Base-by-base conservation (phyloP, 2,329 filamentous ascomycete genomes). In the Podosphaera xanthii region DNA sequence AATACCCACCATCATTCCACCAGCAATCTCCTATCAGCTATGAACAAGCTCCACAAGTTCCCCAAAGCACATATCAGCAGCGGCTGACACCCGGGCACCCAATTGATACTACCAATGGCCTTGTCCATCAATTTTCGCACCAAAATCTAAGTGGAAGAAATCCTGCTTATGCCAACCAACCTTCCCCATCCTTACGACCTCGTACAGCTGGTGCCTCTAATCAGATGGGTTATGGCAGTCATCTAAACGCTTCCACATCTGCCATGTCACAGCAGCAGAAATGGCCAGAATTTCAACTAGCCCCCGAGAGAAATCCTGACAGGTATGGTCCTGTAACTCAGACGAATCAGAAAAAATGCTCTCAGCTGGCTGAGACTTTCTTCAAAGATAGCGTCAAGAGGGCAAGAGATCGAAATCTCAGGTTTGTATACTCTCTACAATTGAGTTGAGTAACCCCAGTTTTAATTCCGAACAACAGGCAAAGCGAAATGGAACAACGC, bases 311-410 rank as follows among this genome's bases (percentile, higher is more conserved):
- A 65, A 94, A 91, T 72, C 87, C 89, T 2, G 87, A 94, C 68
- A 87, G 86, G 68, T 84, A 82, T 65, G 80, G 80, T 40, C 69
- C 75, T 59, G 77, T 79, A 64, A 76, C 80, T 64, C 81, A 83
- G 67, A 82, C 81, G 69, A 84, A 84, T 69, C 80, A 84, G 72
- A 83, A 83, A 72, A 83, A 82, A 68, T 84, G 81, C 69, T 79
- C 78, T 12, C 79, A 82, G 67, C 70, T 83, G 68, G 86, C 94
- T 46, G 82, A 85, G 60, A 89, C 92, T 66, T 97, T 97, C 76
- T 98, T 97, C 81, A 94, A 94, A 73, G 91, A 98, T 72, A 97
- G 91, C 70, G 94, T 98, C 59, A 91, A 95, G 76, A 82, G 92
- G 66, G 92, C 92, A 58, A 81, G 91, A 65, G 92, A 97, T 73